Evolutionary conservation across 306 rosid genomes (phyloP).

Genomic region (Quercus parvula): DNA sequence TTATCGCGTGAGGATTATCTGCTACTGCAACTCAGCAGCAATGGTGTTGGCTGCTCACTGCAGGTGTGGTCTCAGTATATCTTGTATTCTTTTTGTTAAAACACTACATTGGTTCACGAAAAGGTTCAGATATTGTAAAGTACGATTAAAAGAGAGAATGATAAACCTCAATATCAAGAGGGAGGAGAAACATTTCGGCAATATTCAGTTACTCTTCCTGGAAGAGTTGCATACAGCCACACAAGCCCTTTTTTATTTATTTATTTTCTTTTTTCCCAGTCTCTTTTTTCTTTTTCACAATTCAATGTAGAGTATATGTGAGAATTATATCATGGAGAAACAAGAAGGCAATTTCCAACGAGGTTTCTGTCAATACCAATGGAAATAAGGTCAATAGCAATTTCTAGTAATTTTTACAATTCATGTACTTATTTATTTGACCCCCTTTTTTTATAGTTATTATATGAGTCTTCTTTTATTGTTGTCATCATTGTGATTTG

Average conservation of each 20-base stretch:
- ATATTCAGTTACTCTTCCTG: not conserved
- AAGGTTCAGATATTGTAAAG: constrained; percentile 42
- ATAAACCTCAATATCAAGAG: constrained; percentile 17
- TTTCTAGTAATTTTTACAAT: no score
- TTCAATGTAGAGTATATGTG: not conserved
- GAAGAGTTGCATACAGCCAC: not conserved
- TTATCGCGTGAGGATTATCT: constrained; percentile 21
- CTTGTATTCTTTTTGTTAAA: constrained; percentile 16
- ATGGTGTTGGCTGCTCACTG: constrained; percentile 13
- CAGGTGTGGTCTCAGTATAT: constrained; percentile 38
- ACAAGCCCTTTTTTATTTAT: not conserved
- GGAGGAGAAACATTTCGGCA: constrained; percentile 2
- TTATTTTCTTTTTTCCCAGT: no score
- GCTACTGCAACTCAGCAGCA: constrained; percentile 32
- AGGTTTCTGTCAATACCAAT: constrained; percentile 13
- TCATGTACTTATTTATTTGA: no score
- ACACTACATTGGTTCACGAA: constrained; percentile 7
- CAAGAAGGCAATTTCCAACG: not conserved
- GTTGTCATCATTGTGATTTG: no score
- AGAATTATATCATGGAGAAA: not conserved
- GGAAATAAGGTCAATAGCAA: constrained; percentile 1
- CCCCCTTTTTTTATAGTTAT: no score
- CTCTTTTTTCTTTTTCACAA: not conserved
- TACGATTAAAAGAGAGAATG: constrained; percentile 15
- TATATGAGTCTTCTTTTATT: no score